Base-by-base conservation (phyloP, 306 rosid species). In the Inga laurina region DNA sequence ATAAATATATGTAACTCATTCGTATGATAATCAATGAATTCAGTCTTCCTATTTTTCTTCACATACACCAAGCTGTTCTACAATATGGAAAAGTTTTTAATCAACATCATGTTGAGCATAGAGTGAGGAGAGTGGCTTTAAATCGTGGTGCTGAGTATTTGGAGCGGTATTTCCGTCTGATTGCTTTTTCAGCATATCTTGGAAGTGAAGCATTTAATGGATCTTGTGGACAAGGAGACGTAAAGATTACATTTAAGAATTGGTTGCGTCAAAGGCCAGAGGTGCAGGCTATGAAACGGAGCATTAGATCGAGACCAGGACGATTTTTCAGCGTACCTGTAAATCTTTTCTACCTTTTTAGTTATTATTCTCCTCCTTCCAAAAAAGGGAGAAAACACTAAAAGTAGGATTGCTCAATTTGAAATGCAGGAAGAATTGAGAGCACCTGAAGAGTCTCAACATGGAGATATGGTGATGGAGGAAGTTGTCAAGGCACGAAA, bases 381-480 rank as follows among this genome's bases (percentile, higher is more conserved):
- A 9, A 45, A 72, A 45, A 22, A 16, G 10, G 15, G 49, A 21
- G 48, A 41, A 19, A 22, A 72, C 32, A 52, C 68, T 82, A n/a
- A 62, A 78, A 57, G 64, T 68, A 35, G 18, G 74, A 84, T 83
- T 74, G 54, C 30, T 56, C 78, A 67, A 76, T 88, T 85, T 84
- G 78, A 72, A 82, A 81, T 78, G 81, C 86, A 94, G 98, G 98
- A 92, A 85, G 94, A 83, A 80, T 84, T 92, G 90, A 90, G 98
- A 88, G 91, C 90, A 74, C 91, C 96, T 39, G 87, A 88, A 65
- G 97, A 94, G 87, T 90, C 97, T 83, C 97, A 90, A 80, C 95
- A 94, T 86, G 98, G 98, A 64, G 97, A 94, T 88, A 94, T 91
- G 51, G 97, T 91, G 81, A 90, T 94, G 97, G 98, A 94, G 89